Base-by-base conservation (phyloP, 2,329 filamentous ascomycete genomes). In the Hortaea sp. region DNA sequence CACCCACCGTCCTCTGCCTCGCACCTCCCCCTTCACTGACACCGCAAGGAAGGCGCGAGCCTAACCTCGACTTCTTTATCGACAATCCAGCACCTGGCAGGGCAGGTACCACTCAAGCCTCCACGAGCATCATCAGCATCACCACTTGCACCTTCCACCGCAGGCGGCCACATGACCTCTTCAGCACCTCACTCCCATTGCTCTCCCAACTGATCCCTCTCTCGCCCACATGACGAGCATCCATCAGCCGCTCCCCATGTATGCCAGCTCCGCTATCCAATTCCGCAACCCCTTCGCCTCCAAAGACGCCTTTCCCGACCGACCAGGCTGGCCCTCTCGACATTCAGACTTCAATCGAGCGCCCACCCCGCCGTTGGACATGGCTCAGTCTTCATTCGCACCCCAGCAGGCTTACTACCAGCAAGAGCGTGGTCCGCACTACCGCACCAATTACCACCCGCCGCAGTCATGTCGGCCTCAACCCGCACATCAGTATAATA, bases 291-390 rank as follows among this genome's bases (percentile, higher is more conserved):
- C 62, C 29, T 64, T 64, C 48, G 57, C 55, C 51, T 53, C 56
- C 49, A 57, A 55, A 51, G 55, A 53, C 50, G 43, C 50, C 50
- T 46, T 49, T 48, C 49, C 50, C 50, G 42, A 53, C 43, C 51
- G 44, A 31, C 41, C 46, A 31, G 41, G 47, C 38, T 51, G 52
- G 29, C 47, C 55, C 29, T 30, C 47, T 47, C 50, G 39, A 45
- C 41, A 50, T 32, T 41, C 46, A 43, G 50, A 55, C 43, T 44
- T 53, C 30, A 49, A 49, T 29, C 48, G 56, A 47, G 53, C 60
- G 39, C 56, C 60, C 37, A 65, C 63, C 3, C 63, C 63, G 39
- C 63, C 63, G 38, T 60, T 58, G 46, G 63, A 66, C 42, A 66
- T 66, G 64, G 59, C 56, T 47, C 49, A 53, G 46, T 47, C 54